Percentiles rank a stretch among this genome's conserved stretches.
phyloP scores from a whole-genome alignment of 768 basidiomycete species.

The Lyophyllum decastes region DNA sequence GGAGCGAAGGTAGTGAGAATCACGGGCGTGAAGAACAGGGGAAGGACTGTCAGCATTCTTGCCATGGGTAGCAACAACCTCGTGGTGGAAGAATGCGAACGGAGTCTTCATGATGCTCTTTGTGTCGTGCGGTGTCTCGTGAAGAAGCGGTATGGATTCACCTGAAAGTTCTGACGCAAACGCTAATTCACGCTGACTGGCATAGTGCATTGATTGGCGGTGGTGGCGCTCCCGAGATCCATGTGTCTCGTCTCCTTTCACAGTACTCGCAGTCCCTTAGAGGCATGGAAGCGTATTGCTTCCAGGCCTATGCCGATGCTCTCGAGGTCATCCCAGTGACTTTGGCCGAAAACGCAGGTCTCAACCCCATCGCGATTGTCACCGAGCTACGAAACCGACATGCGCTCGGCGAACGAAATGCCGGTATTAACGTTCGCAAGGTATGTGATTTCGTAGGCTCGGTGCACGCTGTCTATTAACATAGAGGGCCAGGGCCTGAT shows the following conservation, averaged over 20 bases:
- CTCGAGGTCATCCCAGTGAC: conserved; percentile 98
- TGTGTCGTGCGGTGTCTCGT: conserved; percentile 98
- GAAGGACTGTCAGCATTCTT: conserved; percentile 92
- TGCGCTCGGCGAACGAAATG: conserved; percentile 90
- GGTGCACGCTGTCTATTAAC: not conserved
- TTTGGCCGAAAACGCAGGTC: conserved; percentile 95
- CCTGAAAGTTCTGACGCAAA: conserved; percentile 21
- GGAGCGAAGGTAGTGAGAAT: conserved; percentile 93
- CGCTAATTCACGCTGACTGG: not conserved
- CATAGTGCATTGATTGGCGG: conserved; percentile 87
- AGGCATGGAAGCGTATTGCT: conserved; percentile 99
- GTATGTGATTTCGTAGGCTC: conserved; percentile 40
- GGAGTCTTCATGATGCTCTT: conserved; percentile 97
- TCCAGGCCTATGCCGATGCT: conserved; percentile 97
- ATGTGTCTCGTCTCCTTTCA: conserved; percentile 88
- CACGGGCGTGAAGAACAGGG: conserved; percentile 92
- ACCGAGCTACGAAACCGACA: conserved; percentile 97
- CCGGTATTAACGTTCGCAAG: conserved; percentile 98
- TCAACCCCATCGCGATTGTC: conserved; percentile 97
- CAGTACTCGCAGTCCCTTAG: conserved; percentile 92
- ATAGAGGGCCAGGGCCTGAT: conserved; percentile 73
- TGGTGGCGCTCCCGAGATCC: conserved; percentile 97
- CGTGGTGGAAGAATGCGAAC: conserved; percentile 95
- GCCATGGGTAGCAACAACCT: conserved; percentile 92
- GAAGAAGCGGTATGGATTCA: conserved; percentile 78